phyloP scores from a whole-genome alignment of 2,329 filamentous ascomycete genomes.

The Arachnomyces sp. region DNA sequence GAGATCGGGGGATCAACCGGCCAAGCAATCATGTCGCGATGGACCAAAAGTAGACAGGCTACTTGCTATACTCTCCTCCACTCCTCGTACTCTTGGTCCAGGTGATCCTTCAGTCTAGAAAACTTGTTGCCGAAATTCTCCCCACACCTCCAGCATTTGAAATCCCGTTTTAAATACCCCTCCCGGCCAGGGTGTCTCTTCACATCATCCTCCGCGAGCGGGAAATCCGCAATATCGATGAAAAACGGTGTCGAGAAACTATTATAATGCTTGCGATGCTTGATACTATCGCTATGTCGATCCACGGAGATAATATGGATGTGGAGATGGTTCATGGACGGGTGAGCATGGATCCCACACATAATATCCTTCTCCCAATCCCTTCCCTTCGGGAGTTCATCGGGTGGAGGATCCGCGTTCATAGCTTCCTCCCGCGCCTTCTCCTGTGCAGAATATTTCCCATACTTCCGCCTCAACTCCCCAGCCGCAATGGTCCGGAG shows the following conservation, averaged over 20 bases:
- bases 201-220: slow-evolving; percentile 57
- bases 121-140: slow-evolving; percentile 67
- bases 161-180: slow-evolving; percentile 55
- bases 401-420: slow-evolving; percentile 41
- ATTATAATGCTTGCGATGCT: slow-evolving; percentile 82
- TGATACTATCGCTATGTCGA: slow-evolving; percentile 62
- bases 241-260: slow-evolving; percentile 84
- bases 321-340: slow-evolving; percentile 88
- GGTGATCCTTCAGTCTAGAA: slow-evolving; percentile 63
- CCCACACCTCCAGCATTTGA: slow-evolving; percentile 80
- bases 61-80: slow-evolving; percentile 58
- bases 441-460: slow-evolving; percentile 56
- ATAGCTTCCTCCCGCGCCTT: slow-evolving; percentile 56
- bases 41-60: not conserved
- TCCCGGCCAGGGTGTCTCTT: slow-evolving; percentile 49
- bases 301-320: slow-evolving; percentile 80
- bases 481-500: slow-evolving; percentile 60
- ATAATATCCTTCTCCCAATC: slow-evolving; percentile 71
- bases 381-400: slow-evolving; percentile 59
- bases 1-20: not conserved
- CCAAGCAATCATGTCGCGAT: not conserved
- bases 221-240: slow-evolving; percentile 69
- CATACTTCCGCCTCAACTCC: slow-evolving; percentile 65
- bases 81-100: slow-evolving; percentile 62
- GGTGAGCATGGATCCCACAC: slow-evolving; percentile 74